phyloP scores from a whole-genome alignment of 2,329 filamentous ascomycete species.

The Canariomyces notabilis region DNA sequence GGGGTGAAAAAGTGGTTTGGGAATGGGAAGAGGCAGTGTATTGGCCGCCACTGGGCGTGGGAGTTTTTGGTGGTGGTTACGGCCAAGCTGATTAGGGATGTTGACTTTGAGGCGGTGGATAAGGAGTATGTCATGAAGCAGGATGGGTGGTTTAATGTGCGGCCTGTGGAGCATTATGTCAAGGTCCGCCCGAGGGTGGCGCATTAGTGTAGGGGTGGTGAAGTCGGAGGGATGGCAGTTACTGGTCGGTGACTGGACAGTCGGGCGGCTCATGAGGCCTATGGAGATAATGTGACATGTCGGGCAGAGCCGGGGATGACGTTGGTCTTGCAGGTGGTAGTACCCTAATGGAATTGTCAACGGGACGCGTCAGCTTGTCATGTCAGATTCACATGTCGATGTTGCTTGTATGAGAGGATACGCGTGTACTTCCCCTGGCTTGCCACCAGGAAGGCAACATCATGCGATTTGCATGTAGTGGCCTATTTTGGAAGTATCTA shows the following conservation, averaged over 20 bases:
- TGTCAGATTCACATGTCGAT: background rate
- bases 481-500: too few relatives aligned
- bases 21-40: slow-evolving; percentile 47
- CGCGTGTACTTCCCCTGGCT: too few relatives aligned
- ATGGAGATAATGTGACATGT: background rate
- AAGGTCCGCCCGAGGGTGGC: slow-evolving; percentile 38
- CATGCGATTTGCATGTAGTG: background rate
- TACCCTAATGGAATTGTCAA: too few relatives aligned
- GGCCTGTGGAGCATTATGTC: slow-evolving; percentile 43
- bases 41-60: slow-evolving; percentile 48
- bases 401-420: background rate
- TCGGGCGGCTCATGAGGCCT: too few relatives aligned
- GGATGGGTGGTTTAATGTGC: slow-evolving; percentile 50
- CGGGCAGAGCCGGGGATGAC: background rate
- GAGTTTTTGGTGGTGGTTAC: slow-evolving; percentile 40
- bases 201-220: background rate
- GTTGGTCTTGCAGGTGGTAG: background rate
- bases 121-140: slow-evolving; percentile 37
- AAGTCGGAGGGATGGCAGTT: background rate
- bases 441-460: background rate
- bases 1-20: slow-evolving; percentile 48
- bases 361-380: background rate
- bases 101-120: slow-evolving; percentile 43
- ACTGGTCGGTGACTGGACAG: too few relatives aligned
- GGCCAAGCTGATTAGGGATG: slow-evolving; percentile 39